phyloP scores from a whole-genome alignment of 2,329 filamentous ascomycete species.

The Exophiala mesophila region DNA sequence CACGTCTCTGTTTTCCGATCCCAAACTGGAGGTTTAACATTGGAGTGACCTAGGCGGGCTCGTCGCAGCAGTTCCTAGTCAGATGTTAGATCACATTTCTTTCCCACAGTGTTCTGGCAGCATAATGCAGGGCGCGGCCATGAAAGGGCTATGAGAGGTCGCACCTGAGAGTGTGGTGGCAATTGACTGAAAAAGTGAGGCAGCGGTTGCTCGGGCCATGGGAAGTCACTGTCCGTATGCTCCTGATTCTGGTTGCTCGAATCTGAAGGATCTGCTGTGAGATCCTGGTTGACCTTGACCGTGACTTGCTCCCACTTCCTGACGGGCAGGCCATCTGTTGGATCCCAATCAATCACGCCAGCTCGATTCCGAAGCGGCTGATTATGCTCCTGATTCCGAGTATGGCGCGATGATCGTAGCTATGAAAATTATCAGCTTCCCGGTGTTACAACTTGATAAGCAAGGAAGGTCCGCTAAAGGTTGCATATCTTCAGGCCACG shows the following conservation, averaged over 20 bases:
- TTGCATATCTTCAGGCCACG: too few relatives aligned
- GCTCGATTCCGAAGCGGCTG: conserved; percentile 36
- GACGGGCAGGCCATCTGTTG: conserved; percentile 72
- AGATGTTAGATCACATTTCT: too few relatives aligned
- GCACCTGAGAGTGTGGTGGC: conserved; percentile 43
- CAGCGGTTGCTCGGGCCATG: conserved; percentile 80
- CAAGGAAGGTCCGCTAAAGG: too few relatives aligned
- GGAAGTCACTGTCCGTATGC: conserved; percentile 48
- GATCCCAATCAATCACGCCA: conserved; percentile 59
- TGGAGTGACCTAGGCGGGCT: conserved; percentile 19
- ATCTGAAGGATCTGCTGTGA: conserved; percentile 31
- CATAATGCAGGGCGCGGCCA: not conserved
- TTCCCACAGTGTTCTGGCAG: too few relatives aligned
- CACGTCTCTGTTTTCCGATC: conserved; percentile 21
- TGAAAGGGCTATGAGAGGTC: not conserved
- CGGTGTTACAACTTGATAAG: too few relatives aligned
- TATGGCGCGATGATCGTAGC: conserved; percentile 32
- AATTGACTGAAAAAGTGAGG: conserved; percentile 78
- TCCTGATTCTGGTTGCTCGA: conserved; percentile 26
- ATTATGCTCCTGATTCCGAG: conserved; percentile 53
- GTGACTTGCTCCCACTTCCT: conserved; percentile 79
- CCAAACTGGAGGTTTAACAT: conserved; percentile 19
- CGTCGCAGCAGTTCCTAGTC: conserved; percentile 24
- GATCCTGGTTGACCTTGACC: conserved; percentile 66
- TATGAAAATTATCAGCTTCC: conserved; percentile 3